These are phyloP conservation scores for Plasmodium gallinaceum DNA, from an alignment of 169 alveolate species.

Conservation along the genomic window DNA sequence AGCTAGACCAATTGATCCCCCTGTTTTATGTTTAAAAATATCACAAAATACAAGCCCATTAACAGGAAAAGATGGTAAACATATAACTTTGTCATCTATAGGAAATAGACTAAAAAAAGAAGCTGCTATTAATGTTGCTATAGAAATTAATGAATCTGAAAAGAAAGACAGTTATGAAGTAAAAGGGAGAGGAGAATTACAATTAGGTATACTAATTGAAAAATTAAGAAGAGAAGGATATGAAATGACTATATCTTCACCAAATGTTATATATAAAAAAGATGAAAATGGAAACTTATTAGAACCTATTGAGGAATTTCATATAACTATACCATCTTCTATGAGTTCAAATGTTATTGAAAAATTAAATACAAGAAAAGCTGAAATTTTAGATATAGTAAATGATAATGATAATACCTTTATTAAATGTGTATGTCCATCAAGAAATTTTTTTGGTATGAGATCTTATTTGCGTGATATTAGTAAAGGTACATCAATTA, in stretches of 20 bases:
- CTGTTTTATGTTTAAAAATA: constrained; percentile 92
- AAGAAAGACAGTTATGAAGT: constrained; percentile 85
- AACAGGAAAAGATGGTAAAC: constrained; percentile 93
- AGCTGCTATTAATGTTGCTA: constrained; percentile 93
- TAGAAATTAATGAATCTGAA: constrained; percentile 87
- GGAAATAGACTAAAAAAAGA: constrained; percentile 93
- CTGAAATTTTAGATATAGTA: constrained; percentile 77
- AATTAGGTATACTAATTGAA: constrained; percentile 95
- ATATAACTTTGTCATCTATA: constrained; percentile 86
- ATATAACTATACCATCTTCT: constrained; percentile 85
- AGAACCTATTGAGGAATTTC: constrained; percentile 92
- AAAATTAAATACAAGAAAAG: constrained; percentile 87
- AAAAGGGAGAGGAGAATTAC: constrained; percentile 96
- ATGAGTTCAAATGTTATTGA: constrained; percentile 89
- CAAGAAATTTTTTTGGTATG: constrained; percentile 86
- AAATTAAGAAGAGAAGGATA: constrained; percentile 97
- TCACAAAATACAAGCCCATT: constrained; percentile 94
- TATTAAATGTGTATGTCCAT: constrained; percentile 75
- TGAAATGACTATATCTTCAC: constrained; percentile 93
- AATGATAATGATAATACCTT: constrained; percentile 73
- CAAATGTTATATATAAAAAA: constrained; percentile 89
- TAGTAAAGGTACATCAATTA: constrained; percentile 90
- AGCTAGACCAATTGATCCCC: constrained; percentile 93
- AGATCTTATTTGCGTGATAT: constrained; percentile 85
- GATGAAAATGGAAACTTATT: constrained; percentile 83